Base-by-base conservation (phyloP, 2,329 filamentous ascomycete genomes). In the Pezicula rhizophila region DNA sequence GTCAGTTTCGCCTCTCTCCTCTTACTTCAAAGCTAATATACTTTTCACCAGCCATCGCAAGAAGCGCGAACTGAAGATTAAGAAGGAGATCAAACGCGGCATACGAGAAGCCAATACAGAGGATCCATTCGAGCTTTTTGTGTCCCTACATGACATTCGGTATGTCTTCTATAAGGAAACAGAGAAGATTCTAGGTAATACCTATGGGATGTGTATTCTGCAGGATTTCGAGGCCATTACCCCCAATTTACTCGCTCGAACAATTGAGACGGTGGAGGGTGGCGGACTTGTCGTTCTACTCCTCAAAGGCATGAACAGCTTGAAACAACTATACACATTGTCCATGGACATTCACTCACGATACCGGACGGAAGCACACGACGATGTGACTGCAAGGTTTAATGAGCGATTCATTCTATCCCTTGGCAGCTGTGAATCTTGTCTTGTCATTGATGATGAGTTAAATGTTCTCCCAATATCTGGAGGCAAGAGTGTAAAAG, bases 101-200 rank as follows among this genome's bases (percentile, higher is more conserved):
- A 89, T 91, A 57, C 82, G 95, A 64, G 93, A 99, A 69, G 82
- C 87, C 54, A 96, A 99, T 68, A 80, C 83, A 47, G 89, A 95
- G 66, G 93, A 99, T 66, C 87, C 93, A 0, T 99, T 99, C 73
- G 93, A 99, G 71, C 80, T 97, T 47, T 99, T 97, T 71, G 86
- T 97, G 60, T 93, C 90, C 50, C 83, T 96, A 49, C 88, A 97
- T 73, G 90, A 96, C 69, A 96, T 99, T 66, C 87, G 93, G 68
- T 99, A 99, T 79, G 89, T 93, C 50, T 99, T 96, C 77, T 99
- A 99, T 76, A 99, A 99, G 72, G 93, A 99, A 73, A 97, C 93
- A 25, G 93, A 99, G 64, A 97, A 96, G 76, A 96, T 99, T 64
- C 71, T 97, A 49, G 93, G 93, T 66, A 95, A 97, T 68, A 99